phyloP scores from a whole-genome alignment of 805 yeast species.

The Priceomyces haplophilus region DNA sequence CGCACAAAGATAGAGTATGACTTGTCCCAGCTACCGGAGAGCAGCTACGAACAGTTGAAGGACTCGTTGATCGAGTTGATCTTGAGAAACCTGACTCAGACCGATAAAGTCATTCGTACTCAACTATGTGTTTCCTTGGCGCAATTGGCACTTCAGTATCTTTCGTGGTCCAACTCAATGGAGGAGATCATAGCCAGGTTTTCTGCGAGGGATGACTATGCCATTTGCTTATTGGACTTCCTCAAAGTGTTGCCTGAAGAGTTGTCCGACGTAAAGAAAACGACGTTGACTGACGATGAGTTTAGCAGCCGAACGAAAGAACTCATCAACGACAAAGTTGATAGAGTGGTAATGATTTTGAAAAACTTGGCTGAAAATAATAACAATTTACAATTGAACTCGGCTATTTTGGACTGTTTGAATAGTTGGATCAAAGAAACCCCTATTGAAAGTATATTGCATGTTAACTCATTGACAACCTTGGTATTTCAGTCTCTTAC shows the following conservation, averaged over 20 bases:
- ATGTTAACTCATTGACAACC: constrained; percentile 59
- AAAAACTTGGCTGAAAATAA: constrained; percentile 40
- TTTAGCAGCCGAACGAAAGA: constrained; percentile 60
- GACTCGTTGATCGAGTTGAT: constrained; percentile 61
- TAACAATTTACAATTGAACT: constrained; percentile 28
- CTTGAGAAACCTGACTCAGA: constrained; percentile 35
- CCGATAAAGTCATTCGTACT: constrained; percentile 62
- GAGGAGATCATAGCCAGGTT: constrained; percentile 59
- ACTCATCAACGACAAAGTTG: constrained; percentile 64
- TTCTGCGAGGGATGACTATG: constrained; percentile 33
- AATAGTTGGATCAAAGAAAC: constrained; percentile 91
- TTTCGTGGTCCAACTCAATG: constrained; percentile 70
- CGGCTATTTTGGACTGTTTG: constrained; percentile 66
- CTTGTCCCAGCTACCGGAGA: constrained; percentile 67
- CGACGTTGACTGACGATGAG: constrained; percentile 81
- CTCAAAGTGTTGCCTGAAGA: constrained; percentile 91
- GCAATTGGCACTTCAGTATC: constrained; percentile 73
- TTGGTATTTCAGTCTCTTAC: constrained; percentile 61
- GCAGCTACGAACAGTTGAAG: constrained; percentile 59
- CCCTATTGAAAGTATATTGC: constrained; percentile 66
- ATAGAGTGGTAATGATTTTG: constrained; percentile 62
- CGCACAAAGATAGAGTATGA: constrained; percentile 84
- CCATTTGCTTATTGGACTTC: constrained; percentile 65
- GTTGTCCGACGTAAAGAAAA: constrained; percentile 67
- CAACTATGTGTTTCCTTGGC: constrained; percentile 83